These are phyloP conservation scores for Fistulinella prunicolor DNA, from an alignment of 768 basidiomycete genomes.

Conservation along the genomic window DNA sequence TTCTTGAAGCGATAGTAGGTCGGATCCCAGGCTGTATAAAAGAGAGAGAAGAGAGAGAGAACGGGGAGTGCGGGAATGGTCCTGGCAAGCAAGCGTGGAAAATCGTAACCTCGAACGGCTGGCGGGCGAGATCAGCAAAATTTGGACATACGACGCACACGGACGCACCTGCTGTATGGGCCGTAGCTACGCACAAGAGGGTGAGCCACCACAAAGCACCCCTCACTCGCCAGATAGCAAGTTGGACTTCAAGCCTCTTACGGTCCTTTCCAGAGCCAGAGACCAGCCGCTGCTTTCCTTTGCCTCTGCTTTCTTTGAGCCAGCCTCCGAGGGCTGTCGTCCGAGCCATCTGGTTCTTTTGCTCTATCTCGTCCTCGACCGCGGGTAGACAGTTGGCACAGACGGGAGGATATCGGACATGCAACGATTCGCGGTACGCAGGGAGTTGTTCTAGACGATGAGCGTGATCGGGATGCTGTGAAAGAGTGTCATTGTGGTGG, in stretches of 20 bases:
- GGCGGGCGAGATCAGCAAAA: conserved; percentile 2
- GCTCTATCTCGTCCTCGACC: conserved; percentile 78
- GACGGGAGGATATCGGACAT: conserved; percentile 83
- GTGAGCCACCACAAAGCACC: conserved; percentile 64
- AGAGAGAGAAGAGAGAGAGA: conserved; percentile 54
- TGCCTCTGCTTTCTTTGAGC: conserved; percentile 65
- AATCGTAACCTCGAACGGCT: conserved; percentile 23
- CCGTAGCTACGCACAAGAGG: conserved; percentile 39
- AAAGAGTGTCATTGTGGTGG: background rate
- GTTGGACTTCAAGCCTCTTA: conserved; percentile 46
- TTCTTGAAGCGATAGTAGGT: conserved; percentile 61
- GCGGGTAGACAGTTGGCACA: conserved; percentile 72
- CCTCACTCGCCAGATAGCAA: conserved; percentile 65
- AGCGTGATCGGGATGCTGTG: conserved; percentile 73
- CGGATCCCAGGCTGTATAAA: conserved; percentile 88
- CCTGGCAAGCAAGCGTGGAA: conserved; percentile 16
- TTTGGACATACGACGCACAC: background rate
- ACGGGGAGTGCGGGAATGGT: conserved; percentile 46
- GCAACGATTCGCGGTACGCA: conserved; percentile 70
- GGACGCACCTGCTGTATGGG: conserved; percentile 47
- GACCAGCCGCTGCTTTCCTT: conserved; percentile 50
- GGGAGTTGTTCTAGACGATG: conserved; percentile 60
- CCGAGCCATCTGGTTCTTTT: conserved; percentile 80
- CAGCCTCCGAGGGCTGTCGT: conserved; percentile 71
- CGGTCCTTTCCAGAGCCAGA: conserved; percentile 39